These are phyloP conservation scores for Irpex sp. DNA, from an alignment of 1,284 basidiomycete genomes.

Conservation along the genomic window DNA sequence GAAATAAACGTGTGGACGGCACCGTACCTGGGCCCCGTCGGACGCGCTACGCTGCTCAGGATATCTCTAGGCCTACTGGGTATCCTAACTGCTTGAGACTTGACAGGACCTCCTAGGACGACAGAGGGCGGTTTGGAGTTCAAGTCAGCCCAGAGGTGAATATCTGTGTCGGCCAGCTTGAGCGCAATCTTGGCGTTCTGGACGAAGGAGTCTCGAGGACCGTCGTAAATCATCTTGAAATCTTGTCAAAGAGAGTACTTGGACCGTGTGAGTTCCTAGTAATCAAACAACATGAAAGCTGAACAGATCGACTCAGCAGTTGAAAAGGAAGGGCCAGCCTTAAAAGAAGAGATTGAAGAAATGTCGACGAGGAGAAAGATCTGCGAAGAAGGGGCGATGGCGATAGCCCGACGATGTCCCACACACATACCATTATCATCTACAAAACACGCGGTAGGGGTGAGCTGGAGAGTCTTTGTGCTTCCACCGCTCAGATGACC, in stretches of 20 bases:
- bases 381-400: background rate
- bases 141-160: background rate
- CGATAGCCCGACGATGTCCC: background rate
- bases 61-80: background rate
- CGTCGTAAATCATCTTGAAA: background rate
- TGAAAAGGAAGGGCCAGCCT: background rate
- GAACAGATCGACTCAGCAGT: background rate
- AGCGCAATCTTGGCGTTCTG: constrained; percentile 10
- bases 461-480: background rate
- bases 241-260: background rate
- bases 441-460: background rate
- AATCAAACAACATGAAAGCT: background rate
- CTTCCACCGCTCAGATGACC: background rate
- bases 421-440: background rate
- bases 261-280: background rate
- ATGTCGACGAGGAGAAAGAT: background rate
- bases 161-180: constrained; percentile 5
- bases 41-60: background rate
- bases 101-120: background rate
- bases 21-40: background rate
- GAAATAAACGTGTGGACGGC: background rate
- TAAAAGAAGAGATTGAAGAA: background rate
- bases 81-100: background rate
- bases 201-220: constrained; percentile 6
- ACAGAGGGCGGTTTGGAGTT: background rate